Conservation (phyloP, 306 rosid genomes). For the Acacia melanoxylon region DNA sequence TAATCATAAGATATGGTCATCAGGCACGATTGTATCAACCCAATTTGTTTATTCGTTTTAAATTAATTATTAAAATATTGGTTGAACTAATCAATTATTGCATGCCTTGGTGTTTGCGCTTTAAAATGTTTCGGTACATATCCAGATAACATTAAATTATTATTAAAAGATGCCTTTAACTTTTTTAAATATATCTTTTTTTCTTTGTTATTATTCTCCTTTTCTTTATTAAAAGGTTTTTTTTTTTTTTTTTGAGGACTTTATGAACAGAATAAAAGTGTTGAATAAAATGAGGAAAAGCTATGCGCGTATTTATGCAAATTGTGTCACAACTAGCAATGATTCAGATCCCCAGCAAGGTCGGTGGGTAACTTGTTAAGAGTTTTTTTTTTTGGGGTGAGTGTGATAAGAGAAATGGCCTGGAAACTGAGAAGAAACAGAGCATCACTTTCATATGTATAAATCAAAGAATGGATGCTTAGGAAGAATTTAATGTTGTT, state of each 20-base stretch:
- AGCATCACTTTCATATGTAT: background rate
- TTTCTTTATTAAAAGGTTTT: background rate
- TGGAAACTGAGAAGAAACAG: background rate
- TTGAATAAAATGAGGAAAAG: background rate
- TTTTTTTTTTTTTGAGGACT: too few species aligned
- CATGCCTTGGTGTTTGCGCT: background rate
- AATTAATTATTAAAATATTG: conserved; percentile 19
- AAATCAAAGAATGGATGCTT: background rate
- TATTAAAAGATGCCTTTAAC: background rate
- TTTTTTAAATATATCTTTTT: background rate
- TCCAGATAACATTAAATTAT: background rate
- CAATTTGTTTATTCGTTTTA: background rate
- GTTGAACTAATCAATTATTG: conserved; percentile 37
- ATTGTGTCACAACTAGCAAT: conserved; percentile 3
- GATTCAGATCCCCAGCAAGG: conserved; percentile 15
- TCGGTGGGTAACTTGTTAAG: background rate
- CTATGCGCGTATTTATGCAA: conserved; percentile 6
- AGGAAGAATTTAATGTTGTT: background rate
- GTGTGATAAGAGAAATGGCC: conserved; percentile 10
- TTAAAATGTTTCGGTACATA: conserved; percentile 20
- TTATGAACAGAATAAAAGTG: background rate
- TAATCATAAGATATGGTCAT: background rate
- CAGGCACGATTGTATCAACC: conserved; percentile 6
- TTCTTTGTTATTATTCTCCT: background rate
- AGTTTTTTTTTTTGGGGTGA: background rate